phyloP scores from a whole-genome alignment of 441 rosid genomes.

The Euphorbia corollata region DNA sequence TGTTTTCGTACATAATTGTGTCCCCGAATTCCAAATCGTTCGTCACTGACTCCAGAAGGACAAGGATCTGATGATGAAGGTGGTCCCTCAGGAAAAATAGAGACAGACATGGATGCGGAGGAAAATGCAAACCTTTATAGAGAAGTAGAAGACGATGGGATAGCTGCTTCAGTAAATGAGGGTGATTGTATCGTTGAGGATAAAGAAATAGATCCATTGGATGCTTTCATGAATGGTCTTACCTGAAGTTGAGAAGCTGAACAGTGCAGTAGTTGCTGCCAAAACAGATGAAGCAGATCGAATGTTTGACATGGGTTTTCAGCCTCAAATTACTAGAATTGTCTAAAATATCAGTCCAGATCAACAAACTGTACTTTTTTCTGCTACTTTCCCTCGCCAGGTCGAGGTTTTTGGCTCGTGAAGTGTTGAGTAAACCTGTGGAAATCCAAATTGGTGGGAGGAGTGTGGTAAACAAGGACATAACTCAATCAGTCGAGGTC shows the following conservation, averaged over 20 bases:
- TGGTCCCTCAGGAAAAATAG: slow-evolving; percentile 37
- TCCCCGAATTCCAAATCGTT: too few relatives aligned
- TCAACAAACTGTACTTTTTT: slow-evolving; percentile 89
- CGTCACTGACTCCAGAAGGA: slow-evolving; percentile 75
- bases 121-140: slow-evolving; percentile 35
- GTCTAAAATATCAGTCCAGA: slow-evolving; percentile 87
- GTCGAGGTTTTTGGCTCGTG: slow-evolving; percentile 92
- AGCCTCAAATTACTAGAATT: slow-evolving; percentile 85
- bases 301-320: slow-evolving; percentile 98
- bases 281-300: slow-evolving; percentile 79
- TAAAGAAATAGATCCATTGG: slow-evolving; percentile 84
- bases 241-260: slow-evolving; percentile 83
- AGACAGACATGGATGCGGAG: slow-evolving; percentile 46
- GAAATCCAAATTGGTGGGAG: slow-evolving; percentile 92
- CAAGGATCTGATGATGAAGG: slow-evolving; percentile 94
- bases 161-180: slow-evolving; percentile 32
- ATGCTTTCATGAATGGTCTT: slow-evolving; percentile 73
- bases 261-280: slow-evolving; percentile 31
- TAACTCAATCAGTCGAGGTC: slow-evolving; percentile 77
- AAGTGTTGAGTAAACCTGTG: slow-evolving; percentile 70
- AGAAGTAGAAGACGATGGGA: slow-evolving; percentile 40
- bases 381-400: slow-evolving; percentile 97
- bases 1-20: too few relatives aligned
- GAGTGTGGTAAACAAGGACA: slow-evolving; percentile 93
- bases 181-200: slow-evolving; percentile 38